Conservation (phyloP, 2,329 filamentous ascomycete genomes). For the Erysiphe pulchra region DNA sequence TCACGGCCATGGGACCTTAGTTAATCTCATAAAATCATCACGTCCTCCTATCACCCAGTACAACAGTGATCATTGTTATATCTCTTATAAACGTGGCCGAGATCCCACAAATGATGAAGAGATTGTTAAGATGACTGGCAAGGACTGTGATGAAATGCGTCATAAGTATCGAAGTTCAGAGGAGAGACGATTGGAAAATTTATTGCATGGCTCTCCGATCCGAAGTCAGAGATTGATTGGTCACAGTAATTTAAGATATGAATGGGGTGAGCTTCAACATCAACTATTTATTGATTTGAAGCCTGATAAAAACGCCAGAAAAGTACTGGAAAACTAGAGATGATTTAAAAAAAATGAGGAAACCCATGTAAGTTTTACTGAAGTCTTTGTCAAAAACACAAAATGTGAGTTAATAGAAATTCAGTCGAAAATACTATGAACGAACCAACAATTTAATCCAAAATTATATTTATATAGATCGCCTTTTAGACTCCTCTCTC, state of each 20-base stretch:
- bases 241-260: slow-evolving; percentile 62
- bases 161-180: slow-evolving; percentile 15
- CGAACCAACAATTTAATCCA: slow-evolving; percentile 70
- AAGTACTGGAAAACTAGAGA: slow-evolving; percentile 64
- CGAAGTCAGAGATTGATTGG: slow-evolving; percentile 71
- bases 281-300: neutral
- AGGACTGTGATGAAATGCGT: slow-evolving; percentile 4
- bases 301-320: slow-evolving; percentile 16
- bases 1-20: slow-evolving; percentile 11
- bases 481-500: slow-evolving; percentile 71
- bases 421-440: slow-evolving; percentile 60
- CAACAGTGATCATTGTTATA: slow-evolving; percentile 3
- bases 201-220: slow-evolving; percentile 41
- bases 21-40: slow-evolving; percentile 9
- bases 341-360: slow-evolving; percentile 44
- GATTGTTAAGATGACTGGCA: slow-evolving; percentile 1
- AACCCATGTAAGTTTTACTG: slow-evolving; percentile 28
- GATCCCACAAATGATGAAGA: slow-evolving; percentile 10
- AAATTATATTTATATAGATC: slow-evolving; percentile 83
- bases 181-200: slow-evolving; percentile 30
- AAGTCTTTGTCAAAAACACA: neutral
- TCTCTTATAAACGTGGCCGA: slow-evolving; percentile 4
- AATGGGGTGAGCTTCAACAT: slow-evolving; percentile 9
- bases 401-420: neutral
- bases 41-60: slow-evolving; percentile 9